Percentiles rank a stretch among this genome's conserved stretches.
Conservation (phyloP, 2,329 filamentous ascomycete species). For the Orbilia brochopaga region DNA sequence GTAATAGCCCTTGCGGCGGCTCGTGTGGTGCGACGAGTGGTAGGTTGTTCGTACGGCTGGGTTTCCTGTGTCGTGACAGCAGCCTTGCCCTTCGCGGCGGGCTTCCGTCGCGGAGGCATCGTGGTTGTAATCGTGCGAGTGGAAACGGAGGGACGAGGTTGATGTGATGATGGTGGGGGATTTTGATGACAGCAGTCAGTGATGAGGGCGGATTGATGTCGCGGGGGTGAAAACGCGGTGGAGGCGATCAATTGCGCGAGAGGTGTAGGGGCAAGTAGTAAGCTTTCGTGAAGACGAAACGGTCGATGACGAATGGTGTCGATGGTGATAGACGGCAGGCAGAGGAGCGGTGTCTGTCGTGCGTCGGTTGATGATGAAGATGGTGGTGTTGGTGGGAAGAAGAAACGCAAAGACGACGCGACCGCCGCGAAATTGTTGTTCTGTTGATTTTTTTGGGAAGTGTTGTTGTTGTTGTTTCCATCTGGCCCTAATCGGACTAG, state of each 20-base stretch:
- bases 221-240: neutral
- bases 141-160: too few species aligned
- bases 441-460: slow-evolving; percentile 29
- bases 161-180: neutral
- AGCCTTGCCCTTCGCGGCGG: slow-evolving; percentile 7
- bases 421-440: slow-evolving; percentile 28
- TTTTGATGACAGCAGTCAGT: neutral
- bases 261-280: neutral
- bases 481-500: slow-evolving; percentile 36
- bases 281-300: neutral
- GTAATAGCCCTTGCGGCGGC: neutral
- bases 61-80: neutral
- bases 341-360: slow-evolving; percentile 2
- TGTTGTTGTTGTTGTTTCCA: slow-evolving; percentile 50
- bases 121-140: too few species aligned
- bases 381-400: slow-evolving; percentile 1
- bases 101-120: slow-evolving; percentile 16
- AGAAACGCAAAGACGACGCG: slow-evolving; percentile 16
- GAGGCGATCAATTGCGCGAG: neutral
- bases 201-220: neutral
- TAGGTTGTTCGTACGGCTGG: neutral
- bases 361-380: neutral
- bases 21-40: neutral
- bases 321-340: neutral
- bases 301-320: neutral